Evolutionary conservation across 2,329 filamentous ascomycete genomes (phyloP).

Genomic region (Monosporascus sp.): DNA sequence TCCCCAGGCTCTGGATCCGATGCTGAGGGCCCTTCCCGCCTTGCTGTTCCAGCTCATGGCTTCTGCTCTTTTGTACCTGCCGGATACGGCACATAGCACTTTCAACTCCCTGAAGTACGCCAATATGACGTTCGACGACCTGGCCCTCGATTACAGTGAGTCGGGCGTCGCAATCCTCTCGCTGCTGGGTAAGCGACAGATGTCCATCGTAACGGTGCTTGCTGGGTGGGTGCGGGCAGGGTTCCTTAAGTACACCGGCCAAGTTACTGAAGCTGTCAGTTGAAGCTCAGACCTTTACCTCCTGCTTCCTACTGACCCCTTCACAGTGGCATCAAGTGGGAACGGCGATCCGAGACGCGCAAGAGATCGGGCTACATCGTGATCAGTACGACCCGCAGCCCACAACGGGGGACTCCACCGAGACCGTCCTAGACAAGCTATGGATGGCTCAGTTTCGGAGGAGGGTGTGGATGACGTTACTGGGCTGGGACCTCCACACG

Average conservation of each 20-base stretch:
- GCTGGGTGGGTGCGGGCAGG: slow-evolving; percentile 51
- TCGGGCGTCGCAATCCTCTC: slow-evolving; percentile 47
- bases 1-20: slow-evolving; percentile 43
- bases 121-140: slow-evolving; percentile 54
- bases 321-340: slow-evolving; percentile 50
- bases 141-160: slow-evolving; percentile 57
- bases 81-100: slow-evolving; percentile 38
- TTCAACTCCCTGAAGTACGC: slow-evolving; percentile 55
- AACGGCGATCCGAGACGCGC: slow-evolving; percentile 53
- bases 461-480: slow-evolving; percentile 50
- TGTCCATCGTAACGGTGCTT: slow-evolving; percentile 51
- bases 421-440: slow-evolving; percentile 48
- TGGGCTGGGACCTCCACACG: slow-evolving; percentile 50
- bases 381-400: slow-evolving; percentile 47
- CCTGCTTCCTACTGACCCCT: slow-evolving; percentile 6
- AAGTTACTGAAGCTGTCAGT: slow-evolving; percentile 51
- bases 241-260: slow-evolving; percentile 54
- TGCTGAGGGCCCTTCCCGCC: slow-evolving; percentile 53
- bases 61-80: slow-evolving; percentile 47
- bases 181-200: slow-evolving; percentile 51
- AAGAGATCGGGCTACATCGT: slow-evolving; percentile 56
- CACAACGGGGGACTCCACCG: slow-evolving; percentile 34
- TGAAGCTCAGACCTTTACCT: neutral
- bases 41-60: slow-evolving; percentile 55
- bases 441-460: slow-evolving; percentile 54